These are phyloP conservation scores for Vaccinium myrtillus DNA, from an alignment of 148 eudicot genomes.

Conservation along the genomic window DNA sequence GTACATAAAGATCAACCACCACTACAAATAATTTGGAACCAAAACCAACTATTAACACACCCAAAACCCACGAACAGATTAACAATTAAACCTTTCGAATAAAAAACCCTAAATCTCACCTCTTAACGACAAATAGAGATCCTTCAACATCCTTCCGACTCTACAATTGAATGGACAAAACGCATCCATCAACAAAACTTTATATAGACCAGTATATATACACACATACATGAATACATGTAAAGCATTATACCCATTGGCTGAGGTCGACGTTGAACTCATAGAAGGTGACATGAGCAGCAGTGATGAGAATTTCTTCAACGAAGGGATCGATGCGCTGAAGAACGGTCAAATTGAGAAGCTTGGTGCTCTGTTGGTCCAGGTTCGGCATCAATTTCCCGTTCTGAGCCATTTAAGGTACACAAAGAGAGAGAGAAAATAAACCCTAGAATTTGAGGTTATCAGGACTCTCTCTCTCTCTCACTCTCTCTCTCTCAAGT, in stretches of 20 bases:
- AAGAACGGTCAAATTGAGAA: conserved; percentile 81
- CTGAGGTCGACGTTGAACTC: conserved; percentile 78
- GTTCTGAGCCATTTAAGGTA: conserved; percentile 44
- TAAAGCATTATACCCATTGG: conserved; percentile 67
- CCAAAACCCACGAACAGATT: neutral
- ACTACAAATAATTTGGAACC: neutral
- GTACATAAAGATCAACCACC: neutral
- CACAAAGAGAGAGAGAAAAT: neutral
- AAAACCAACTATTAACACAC: neutral
- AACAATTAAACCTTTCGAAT: neutral
- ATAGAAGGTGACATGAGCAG: conserved; percentile 92
- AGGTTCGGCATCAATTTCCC: conserved; percentile 89
- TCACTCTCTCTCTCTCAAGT: neutral
- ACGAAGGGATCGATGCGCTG: conserved; percentile 81
- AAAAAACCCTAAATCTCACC: conserved; percentile 26
- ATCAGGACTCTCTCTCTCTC: neutral
- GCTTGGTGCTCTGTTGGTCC: conserved; percentile 74
- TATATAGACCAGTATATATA: neutral
- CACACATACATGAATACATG: neutral
- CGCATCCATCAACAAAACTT: neutral
- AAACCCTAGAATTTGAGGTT: neutral
- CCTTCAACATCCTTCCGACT: conserved; percentile 94
- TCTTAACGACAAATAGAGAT: conserved; percentile 71
- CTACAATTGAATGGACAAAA: conserved; percentile 35
- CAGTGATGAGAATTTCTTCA: conserved; percentile 87